Evolutionary conservation across 805 yeast species (phyloP).

Genomic region (Zygoascus biomembranicola): DNA sequence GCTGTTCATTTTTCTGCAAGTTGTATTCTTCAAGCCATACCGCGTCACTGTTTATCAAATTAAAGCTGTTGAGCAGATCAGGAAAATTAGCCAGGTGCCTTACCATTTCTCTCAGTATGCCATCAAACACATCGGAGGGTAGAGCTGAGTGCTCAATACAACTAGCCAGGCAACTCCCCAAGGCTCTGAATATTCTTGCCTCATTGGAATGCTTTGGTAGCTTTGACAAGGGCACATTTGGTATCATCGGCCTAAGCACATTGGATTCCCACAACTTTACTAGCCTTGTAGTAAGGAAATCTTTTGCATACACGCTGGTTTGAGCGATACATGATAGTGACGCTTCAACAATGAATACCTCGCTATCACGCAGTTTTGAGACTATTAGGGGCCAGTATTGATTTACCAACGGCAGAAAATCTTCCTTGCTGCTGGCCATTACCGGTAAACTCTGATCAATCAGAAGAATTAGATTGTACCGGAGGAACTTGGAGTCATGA

Average conservation of each 20-base stretch:
- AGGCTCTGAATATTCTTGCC: conserved; percentile 7
- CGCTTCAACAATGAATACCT: conserved; percentile 25
- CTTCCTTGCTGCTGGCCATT: conserved; percentile 41
- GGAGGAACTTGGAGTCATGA: conserved; percentile 53
- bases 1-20: conserved; percentile 34
- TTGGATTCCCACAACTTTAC: conserved; percentile 5
- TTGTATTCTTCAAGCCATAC: conserved; percentile 13
- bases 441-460: conserved; percentile 40
- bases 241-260: background rate
- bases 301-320: conserved; percentile 23
- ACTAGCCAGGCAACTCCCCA: conserved; percentile 7
- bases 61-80: conserved; percentile 5
- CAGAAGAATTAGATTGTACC: conserved; percentile 48
- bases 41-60: conserved; percentile 11
- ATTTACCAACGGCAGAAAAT: conserved; percentile 44
- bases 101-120: conserved; percentile 8
- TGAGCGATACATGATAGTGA: conserved; percentile 24
- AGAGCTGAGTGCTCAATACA: conserved; percentile 8
- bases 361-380: conserved; percentile 24
- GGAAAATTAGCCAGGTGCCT: conserved; percentile 3
- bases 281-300: conserved; percentile 30
- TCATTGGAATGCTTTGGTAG: conserved; percentile 12
- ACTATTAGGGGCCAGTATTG: conserved; percentile 43
- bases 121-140: conserved; percentile 14
- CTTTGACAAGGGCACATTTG: background rate